phyloP scores from a whole-genome alignment of 345 rosid species.

The Citrus reticulata region DNA sequence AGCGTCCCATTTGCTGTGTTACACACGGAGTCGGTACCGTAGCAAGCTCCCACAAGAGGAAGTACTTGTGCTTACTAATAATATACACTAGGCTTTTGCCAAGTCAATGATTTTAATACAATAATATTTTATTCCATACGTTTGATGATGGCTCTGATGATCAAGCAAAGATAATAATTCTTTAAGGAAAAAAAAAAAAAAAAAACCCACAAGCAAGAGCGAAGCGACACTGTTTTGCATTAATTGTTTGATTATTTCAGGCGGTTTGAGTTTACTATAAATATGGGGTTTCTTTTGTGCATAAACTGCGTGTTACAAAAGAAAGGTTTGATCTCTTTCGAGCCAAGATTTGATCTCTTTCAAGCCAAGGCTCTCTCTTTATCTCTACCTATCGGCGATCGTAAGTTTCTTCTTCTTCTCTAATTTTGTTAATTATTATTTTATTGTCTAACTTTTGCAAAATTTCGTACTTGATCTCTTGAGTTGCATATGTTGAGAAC shows the following conservation, averaged over 20 bases:
- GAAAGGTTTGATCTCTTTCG: background rate
- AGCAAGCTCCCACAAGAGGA: too few relatives aligned
- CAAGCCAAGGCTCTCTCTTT: background rate
- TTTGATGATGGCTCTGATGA: background rate
- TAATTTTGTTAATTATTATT: too few relatives aligned
- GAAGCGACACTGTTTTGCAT: background rate
- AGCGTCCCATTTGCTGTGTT: too few relatives aligned
- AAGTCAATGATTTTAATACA: background rate
- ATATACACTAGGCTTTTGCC: background rate
- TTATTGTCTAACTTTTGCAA: too few relatives aligned
- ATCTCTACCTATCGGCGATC: background rate
- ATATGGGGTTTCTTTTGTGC: background rate
- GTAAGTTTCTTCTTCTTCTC: background rate
- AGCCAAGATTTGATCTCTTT: background rate
- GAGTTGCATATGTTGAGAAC: too few relatives aligned
- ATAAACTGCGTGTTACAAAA: background rate
- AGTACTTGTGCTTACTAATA: background rate
- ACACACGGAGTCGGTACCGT: too few relatives aligned
- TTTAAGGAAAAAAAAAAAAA: too few relatives aligned
- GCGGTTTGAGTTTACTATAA: background rate
- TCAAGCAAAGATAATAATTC: background rate
- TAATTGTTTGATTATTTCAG: background rate
- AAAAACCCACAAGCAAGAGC: background rate
- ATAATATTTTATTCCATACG: background rate
- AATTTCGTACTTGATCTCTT: too few relatives aligned